Percentiles rank a stretch among this genome's conserved stretches.
These are phyloP conservation scores for Dioscorea cayenensis DNA, from an alignment of 116 monocot genomes.

Conservation along the genomic window DNA sequence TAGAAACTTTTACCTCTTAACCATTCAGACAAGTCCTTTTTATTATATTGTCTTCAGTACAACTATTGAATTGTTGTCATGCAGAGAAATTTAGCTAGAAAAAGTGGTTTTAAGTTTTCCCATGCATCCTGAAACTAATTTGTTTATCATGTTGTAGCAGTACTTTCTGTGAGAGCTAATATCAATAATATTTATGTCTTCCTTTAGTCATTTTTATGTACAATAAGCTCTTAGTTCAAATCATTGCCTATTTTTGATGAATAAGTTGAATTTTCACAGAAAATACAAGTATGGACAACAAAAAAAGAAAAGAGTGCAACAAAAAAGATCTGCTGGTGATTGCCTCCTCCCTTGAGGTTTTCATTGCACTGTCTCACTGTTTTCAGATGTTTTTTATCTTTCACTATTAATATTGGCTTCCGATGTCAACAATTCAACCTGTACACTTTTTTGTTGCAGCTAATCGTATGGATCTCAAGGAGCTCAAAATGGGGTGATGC, in stretches of 20 bases:
- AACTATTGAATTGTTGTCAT: too few species aligned
- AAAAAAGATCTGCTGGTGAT: conserved; percentile 86
- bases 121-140: neutral
- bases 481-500: conserved; percentile 89
- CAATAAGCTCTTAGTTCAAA: too few species aligned
- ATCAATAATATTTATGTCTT: neutral
- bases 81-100: too few species aligned
- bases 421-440: neutral
- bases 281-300: conserved; percentile 87
- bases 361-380: conserved; percentile 16
- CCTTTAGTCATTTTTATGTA: neutral
- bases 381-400: neutral
- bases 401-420: neutral
- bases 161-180: neutral
- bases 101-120: neutral
- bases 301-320: conserved; percentile 79
- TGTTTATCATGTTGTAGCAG: neutral
- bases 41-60: too few species aligned
- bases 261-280: conserved; percentile 32
- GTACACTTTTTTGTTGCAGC: conserved; percentile 38
- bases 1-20: too few species aligned
- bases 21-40: too few species aligned
- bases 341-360: conserved; percentile 26
- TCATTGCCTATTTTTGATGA: neutral
- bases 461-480: conserved; percentile 76